phyloP scores from a whole-genome alignment of 805 yeast species.

The Yamadazyma akitaensis region DNA sequence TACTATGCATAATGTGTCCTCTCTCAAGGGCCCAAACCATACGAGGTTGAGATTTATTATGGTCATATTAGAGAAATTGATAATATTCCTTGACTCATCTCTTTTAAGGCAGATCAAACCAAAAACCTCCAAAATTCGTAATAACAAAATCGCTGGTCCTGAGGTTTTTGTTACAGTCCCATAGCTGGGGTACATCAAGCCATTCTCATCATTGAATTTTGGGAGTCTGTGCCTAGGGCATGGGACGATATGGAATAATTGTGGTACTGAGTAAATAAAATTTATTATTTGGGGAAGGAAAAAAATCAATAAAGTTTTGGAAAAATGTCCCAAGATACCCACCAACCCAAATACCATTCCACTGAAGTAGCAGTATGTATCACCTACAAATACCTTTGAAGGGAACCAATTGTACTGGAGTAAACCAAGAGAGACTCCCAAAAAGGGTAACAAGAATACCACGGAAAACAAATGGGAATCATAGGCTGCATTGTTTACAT shows the following conservation, averaged over 20 bases:
- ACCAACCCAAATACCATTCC: constrained; percentile 99
- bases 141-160: constrained; percentile 11
- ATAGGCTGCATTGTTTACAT: constrained; percentile 50
- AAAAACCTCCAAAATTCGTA: constrained; percentile 40
- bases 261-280: constrained; percentile 89
- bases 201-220: constrained; percentile 60
- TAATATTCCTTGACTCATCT: constrained; percentile 21
- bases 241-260: constrained; percentile 77
- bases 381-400: constrained; percentile 93
- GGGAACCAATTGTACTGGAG: constrained; percentile 86
- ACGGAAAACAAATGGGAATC: constrained; percentile 83
- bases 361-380: constrained; percentile 94
- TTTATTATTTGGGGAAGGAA: constrained; percentile 90
- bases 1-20: constrained; percentile 64
- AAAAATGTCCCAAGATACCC: constrained; percentile 93
- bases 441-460: constrained; percentile 75
- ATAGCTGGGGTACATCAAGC: constrained; percentile 65
- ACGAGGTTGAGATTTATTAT: constrained; percentile 79
- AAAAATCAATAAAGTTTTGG: constrained; percentile 83
- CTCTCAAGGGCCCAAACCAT: constrained; percentile 87
- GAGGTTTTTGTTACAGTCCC: constrained; percentile 30
- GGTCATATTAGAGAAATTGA: constrained; percentile 75
- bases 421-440: constrained; percentile 79
- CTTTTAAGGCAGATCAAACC: constrained; percentile 43
- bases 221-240: constrained; percentile 97